These are phyloP conservation scores for Rachicladosporium sp. DNA, from an alignment of 2,329 filamentous ascomycete species.

Conservation along the genomic window DNA sequence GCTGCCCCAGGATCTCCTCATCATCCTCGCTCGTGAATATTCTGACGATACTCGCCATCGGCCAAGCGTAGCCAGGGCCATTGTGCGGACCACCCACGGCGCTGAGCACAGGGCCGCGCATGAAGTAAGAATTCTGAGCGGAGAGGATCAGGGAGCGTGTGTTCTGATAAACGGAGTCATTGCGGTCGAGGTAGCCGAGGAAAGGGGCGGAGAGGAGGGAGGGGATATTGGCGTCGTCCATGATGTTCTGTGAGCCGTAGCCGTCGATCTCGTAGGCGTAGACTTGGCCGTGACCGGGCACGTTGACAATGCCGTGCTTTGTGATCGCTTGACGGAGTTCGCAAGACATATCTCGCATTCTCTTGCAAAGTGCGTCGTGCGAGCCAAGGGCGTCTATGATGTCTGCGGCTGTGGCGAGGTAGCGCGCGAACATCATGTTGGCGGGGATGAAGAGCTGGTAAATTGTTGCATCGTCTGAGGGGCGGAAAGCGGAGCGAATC, in stretches of 20 bases:
- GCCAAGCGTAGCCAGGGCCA: slow-evolving; percentile 37
- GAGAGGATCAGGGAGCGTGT: slow-evolving; percentile 35
- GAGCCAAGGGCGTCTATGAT: slow-evolving; percentile 42
- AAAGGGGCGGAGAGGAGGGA: slow-evolving; percentile 54
- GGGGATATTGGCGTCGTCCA: slow-evolving; percentile 64
- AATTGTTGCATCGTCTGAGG: slow-evolving; percentile 38
- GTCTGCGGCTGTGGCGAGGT: slow-evolving; percentile 40
- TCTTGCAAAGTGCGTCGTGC: slow-evolving; percentile 35
- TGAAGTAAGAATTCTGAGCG: slow-evolving; percentile 37
- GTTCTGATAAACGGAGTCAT: slow-evolving; percentile 32
- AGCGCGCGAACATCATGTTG: slow-evolving; percentile 62
- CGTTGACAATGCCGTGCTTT: slow-evolving; percentile 29
- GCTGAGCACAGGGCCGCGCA: slow-evolving; percentile 36
- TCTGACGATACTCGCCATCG: slow-evolving; percentile 39
- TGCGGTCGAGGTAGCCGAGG: slow-evolving; percentile 40
- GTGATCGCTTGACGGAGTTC: slow-evolving; percentile 33
- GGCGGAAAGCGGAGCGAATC: slow-evolving; percentile 38
- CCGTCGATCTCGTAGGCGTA: slow-evolving; percentile 40
- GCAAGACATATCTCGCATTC: slow-evolving; percentile 45
- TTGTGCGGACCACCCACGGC: slow-evolving; percentile 38
- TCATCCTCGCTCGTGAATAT: slow-evolving; percentile 39
- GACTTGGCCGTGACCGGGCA: slow-evolving; percentile 26
- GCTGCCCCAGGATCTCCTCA: slow-evolving; percentile 32
- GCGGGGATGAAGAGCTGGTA: slow-evolving; percentile 38
- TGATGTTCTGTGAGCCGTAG: slow-evolving; percentile 40